Percentiles rank a stretch among this genome's conserved stretches.
Evolutionary conservation across 208 protist genomes (phyloP).

Genomic region (Acanthamoeba quina): DNA sequence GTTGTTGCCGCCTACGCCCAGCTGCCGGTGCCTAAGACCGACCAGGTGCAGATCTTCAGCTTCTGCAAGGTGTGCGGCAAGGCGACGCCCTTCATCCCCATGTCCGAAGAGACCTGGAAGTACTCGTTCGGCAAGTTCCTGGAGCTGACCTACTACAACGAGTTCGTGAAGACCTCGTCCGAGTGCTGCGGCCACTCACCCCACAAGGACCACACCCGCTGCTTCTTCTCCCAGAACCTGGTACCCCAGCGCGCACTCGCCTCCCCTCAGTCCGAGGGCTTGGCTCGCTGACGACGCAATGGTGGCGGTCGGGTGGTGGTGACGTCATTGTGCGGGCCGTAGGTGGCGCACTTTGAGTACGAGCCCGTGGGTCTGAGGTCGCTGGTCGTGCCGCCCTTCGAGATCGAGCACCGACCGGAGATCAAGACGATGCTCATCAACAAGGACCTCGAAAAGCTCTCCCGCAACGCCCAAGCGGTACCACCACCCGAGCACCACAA

Average conservation of each 20-base stretch:
- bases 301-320: background rate
- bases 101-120: conserved; percentile 76
- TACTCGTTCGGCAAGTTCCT: conserved; percentile 85
- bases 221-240: conserved; percentile 79
- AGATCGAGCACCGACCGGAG: conserved; percentile 39
- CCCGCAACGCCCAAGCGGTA: conserved; percentile 15
- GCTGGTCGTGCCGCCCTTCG: conserved; percentile 67
- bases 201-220: conserved; percentile 77
- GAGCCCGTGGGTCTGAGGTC: conserved; percentile 48
- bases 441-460: conserved; percentile 58
- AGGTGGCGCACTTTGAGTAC: conserved; percentile 73
- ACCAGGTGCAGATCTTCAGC: conserved; percentile 67
- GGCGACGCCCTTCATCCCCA: conserved; percentile 35
- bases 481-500: background rate
- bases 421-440: conserved; percentile 27
- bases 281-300: background rate
- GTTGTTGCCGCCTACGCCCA: background rate
- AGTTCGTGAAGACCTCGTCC: background rate
- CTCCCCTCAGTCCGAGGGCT: too few species aligned
- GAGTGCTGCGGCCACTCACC: conserved; percentile 67
- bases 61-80: conserved; percentile 69
- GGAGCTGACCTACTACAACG: conserved; percentile 78
- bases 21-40: conserved; percentile 18
- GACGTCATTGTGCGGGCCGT: background rate
- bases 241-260: background rate